phyloP scores from a whole-genome alignment of 2,329 filamentous ascomycete species.

The Cytospora chrysosperma region DNA sequence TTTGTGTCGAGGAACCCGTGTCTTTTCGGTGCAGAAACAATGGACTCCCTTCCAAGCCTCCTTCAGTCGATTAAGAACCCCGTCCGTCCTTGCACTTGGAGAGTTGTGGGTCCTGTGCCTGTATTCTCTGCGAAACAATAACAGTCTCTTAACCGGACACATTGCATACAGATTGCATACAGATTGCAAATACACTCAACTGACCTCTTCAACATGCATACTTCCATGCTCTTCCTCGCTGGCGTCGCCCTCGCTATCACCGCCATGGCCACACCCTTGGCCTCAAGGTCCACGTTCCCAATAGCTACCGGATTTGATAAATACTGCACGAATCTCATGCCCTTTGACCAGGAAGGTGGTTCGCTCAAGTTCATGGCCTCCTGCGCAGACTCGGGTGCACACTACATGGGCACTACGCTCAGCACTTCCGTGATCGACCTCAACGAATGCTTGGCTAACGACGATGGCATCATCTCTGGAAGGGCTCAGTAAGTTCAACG shows the following conservation, averaged over 20 bases:
- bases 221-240: not conserved
- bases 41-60: not conserved
- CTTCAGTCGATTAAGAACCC: not conserved
- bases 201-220: not conserved
- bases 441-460: not conserved
- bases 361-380: not conserved
- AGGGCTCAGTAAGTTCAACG: not conserved
- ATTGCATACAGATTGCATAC: too few species aligned
- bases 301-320: not conserved
- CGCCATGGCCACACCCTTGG: not conserved
- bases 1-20: not conserved
- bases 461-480: not conserved
- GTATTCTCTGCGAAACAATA: not conserved
- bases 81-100: not conserved
- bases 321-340: not conserved
- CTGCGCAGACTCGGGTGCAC: not conserved
- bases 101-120: not conserved
- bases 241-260: not conserved
- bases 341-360: not conserved
- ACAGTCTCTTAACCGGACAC: too few species aligned
- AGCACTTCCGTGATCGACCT: conserved; percentile 1
- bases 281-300: not conserved
- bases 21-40: not conserved
- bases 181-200: not conserved
- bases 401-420: not conserved